Evolutionary conservation across 1,139 yeast species (phyloP).

Genomic region (Suhomyces kunorum): DNA sequence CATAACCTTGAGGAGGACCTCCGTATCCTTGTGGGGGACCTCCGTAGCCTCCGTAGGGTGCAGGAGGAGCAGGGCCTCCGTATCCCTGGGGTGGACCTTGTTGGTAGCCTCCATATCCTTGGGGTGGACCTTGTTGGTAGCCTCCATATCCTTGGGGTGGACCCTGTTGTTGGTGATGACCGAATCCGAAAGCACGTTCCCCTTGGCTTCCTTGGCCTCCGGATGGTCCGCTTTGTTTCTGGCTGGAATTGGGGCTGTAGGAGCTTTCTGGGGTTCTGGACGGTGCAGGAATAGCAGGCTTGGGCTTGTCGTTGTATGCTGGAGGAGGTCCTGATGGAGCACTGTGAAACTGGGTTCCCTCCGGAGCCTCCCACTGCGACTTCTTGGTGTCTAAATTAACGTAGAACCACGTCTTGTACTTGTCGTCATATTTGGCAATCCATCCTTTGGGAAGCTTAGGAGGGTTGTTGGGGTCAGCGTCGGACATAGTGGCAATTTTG

Average conservation of each 20-base stretch:
- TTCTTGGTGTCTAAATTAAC: conserved; percentile 70
- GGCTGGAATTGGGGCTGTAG: conserved; percentile 1
- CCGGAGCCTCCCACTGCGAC: conserved; percentile 91
- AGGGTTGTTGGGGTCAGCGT: conserved; percentile 31
- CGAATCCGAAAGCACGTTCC: conserved; percentile 17
- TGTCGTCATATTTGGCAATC: conserved; percentile 82
- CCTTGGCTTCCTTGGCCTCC: too few species aligned
- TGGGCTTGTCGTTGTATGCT: conserved; percentile 23
- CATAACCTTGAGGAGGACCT: conserved; percentile 20
- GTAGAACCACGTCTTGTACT: conserved; percentile 76
- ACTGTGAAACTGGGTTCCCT: conserved; percentile 50
- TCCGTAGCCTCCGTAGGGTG: conserved; percentile 19
- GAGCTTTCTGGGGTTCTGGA: conserved; percentile 2
- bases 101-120: conserved; percentile 11
- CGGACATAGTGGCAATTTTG: conserved; percentile 12
- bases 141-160: conserved; percentile 19
- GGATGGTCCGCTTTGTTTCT: conserved; percentile 11
- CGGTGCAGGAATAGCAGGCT: conserved; percentile 11
- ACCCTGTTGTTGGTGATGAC: conserved; percentile 1
- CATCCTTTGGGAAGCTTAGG: conserved; percentile 78
- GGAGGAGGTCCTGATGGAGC: conserved; percentile 29
- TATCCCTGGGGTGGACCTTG: conserved; percentile 1
- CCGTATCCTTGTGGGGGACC: conserved; percentile 22
- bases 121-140: conserved; percentile 16
- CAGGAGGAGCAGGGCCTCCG: conserved; percentile 17